Percentiles rank a stretch among this genome's conserved stretches.
phyloP scores from a whole-genome alignment of 2,329 filamentous ascomycete species.

The Waltergamsia citrina region DNA sequence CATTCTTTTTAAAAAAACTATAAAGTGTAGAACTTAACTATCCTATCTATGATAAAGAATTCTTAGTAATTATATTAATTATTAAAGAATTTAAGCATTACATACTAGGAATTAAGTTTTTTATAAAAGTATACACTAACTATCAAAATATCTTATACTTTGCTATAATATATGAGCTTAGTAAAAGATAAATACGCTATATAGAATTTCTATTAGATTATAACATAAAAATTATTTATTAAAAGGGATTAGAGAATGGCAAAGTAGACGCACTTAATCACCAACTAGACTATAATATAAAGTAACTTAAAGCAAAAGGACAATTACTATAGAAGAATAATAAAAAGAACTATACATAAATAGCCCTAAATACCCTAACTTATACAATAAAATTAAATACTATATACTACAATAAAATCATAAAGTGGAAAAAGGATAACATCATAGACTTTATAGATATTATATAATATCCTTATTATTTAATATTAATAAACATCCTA shows the following conservation, averaged over 20 bases:
- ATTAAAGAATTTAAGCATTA: too few species aligned
- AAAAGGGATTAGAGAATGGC: slow-evolving; percentile 7
- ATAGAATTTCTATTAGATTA: slow-evolving; percentile 8
- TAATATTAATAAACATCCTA: slow-evolving; percentile 5
- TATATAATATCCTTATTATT: slow-evolving; percentile 1
- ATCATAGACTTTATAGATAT: background rate
- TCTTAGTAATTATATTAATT: too few species aligned
- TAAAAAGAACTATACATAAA: background rate
- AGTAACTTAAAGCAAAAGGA: slow-evolving; percentile 5
- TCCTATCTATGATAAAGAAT: too few species aligned
- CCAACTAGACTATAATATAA: slow-evolving; percentile 4
- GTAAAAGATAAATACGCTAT: too few species aligned
- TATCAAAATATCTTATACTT: too few species aligned
- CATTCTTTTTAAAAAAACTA: too few species aligned
- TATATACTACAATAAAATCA: background rate
- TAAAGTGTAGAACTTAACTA: too few species aligned
- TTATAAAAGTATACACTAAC: too few species aligned
- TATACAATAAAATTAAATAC: background rate
- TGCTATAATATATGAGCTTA: too few species aligned
- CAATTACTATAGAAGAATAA: slow-evolving; percentile 6
- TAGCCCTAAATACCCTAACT: background rate
- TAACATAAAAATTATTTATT: slow-evolving; percentile 9
- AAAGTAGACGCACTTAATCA: slow-evolving; percentile 5
- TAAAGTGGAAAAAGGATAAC: background rate
- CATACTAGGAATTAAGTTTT: too few species aligned